Base-by-base conservation (phyloP, 2,329 filamentous ascomycete species). In the Pseudonectria buxi region DNA sequence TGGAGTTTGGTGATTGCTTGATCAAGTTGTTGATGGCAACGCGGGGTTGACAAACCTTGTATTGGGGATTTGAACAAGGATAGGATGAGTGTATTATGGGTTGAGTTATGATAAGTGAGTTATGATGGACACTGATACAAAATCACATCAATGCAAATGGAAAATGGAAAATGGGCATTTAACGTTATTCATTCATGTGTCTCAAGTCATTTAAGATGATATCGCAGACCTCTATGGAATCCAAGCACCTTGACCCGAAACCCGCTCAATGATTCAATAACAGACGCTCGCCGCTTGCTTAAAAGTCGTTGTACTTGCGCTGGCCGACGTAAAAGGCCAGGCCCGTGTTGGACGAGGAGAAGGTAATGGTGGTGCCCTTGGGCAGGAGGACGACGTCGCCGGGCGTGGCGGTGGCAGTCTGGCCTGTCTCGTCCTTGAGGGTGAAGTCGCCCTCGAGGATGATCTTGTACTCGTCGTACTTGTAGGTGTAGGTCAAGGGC, bases 391-490 rank as follows among this genome's bases (percentile, higher is more conserved):
- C 81, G 31, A 82, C 76, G 56, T 84, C 81, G 0, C 81, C 81
- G 7, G 72, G 66, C 24, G 62, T 66, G 7, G 75, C 80, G 33
- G 70, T 68, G 15, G 79, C 76, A 45, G 69, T 72, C 45, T 69
- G 63, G 26, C 78, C 80, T 2, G 74, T 74, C 55, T 73, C 72
- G 45, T 83, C 80, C 22, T 65, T 66, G 49, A 84, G 81, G 42
- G 76, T 72, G 51, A 78, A 82, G 46, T 74, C 68, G 11, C 80
- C 81, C 49, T 83, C 79, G 9, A 84, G 60, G 44, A 85, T 79
- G 53, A 84, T 81, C 65, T 84, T 84, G 74, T 82, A 81, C 65
- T 84, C 81, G 51, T 84, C 73, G 59, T 83, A 84, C 27, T 68
- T 76, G 60, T 84, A 84, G 24, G 71, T 75, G 63, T 84, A 84